Percentiles rank a stretch among this genome's conserved stretches.
Conservation (phyloP, 129 eudicot genomes). For the Helichrysum umbraculigerum region DNA sequence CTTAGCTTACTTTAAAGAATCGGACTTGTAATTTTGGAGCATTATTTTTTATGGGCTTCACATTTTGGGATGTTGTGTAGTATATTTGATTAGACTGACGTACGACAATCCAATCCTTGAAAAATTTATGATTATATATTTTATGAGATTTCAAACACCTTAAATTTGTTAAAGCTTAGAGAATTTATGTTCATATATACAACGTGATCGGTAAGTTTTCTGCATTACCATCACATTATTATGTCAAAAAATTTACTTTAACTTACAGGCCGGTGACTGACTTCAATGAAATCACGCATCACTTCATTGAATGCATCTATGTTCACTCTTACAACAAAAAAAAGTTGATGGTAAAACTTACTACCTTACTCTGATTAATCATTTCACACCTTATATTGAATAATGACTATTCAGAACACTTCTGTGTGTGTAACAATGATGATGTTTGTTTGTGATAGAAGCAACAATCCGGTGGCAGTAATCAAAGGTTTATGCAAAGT, state of each 20-base stretch:
- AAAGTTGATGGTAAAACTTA: slow-evolving; percentile 49
- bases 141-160: background rate
- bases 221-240: slow-evolving; percentile 4
- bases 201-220: background rate
- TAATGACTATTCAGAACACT: background rate
- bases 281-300: slow-evolving; percentile 74
- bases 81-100: background rate
- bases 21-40: background rate
- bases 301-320: slow-evolving; percentile 72
- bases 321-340: slow-evolving; percentile 64
- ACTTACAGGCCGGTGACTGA: slow-evolving; percentile 73
- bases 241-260: slow-evolving; percentile 16
- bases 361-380: slow-evolving; percentile 3
- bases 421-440: slow-evolving; percentile 1
- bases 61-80: background rate
- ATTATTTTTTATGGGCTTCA: background rate
- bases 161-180: slow-evolving; percentile 7
- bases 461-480: slow-evolving; percentile 44
- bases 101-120: background rate
- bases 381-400: background rate
- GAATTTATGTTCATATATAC: background rate
- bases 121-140: background rate
- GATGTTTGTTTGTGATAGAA: slow-evolving; percentile 31
- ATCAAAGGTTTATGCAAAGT: slow-evolving; percentile 36
- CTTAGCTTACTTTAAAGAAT: background rate